Conservation (phyloP, 768 basidiomycete genomes). For the Jaapia argillacea region DNA sequence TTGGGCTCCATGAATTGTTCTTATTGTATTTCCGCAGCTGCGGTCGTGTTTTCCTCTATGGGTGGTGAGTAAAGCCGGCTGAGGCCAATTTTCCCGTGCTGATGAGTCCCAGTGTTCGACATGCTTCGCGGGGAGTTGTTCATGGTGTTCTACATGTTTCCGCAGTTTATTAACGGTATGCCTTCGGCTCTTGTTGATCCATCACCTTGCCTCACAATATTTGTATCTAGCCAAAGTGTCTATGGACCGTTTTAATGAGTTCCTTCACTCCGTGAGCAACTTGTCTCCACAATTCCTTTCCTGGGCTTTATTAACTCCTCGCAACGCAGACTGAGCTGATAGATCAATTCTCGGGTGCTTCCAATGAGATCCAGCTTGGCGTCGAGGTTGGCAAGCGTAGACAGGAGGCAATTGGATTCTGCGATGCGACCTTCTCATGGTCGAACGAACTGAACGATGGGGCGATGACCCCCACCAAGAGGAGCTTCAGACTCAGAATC, state of each 20-base stretch:
- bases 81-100: background rate
- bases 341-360: background rate
- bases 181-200: background rate
- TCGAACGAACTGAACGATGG: background rate
- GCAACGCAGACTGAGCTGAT: too few relatives aligned
- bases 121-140: background rate
- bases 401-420: background rate
- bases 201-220: too few relatives aligned
- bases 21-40: too few relatives aligned
- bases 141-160: background rate
- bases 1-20: too few relatives aligned
- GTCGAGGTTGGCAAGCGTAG: background rate
- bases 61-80: conserved; percentile 5
- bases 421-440: background rate
- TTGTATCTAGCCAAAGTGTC: background rate
- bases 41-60: conserved; percentile 19
- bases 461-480: background rate
- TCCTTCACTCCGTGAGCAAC: background rate
- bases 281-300: too few relatives aligned
- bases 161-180: background rate
- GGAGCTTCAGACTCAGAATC: background rate
- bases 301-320: too few relatives aligned
- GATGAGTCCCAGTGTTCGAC: background rate
- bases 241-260: background rate
- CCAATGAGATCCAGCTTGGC: background rate